phyloP scores from a whole-genome alignment of 768 basidiomycete species.

The Auricularia auricula-judae region DNA sequence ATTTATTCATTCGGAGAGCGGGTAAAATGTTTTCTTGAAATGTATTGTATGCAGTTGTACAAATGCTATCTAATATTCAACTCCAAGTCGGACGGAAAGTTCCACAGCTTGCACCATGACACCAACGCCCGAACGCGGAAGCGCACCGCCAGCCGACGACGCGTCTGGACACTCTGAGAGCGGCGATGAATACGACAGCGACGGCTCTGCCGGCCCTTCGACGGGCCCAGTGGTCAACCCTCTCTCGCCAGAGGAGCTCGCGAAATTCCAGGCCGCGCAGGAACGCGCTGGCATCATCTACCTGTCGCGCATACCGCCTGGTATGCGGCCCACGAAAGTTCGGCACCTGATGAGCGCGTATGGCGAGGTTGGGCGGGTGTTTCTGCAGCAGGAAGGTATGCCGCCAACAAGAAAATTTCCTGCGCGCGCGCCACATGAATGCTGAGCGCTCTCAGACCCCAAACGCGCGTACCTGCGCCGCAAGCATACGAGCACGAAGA shows the following conservation, averaged over 20 bases:
- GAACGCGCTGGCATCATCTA: conserved; percentile 81
- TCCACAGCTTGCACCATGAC: no score
- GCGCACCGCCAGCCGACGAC: no score
- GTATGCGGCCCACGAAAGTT: conserved; percentile 94
- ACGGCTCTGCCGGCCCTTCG: background rate
- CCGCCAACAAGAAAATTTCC: background rate
- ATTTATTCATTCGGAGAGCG: no score
- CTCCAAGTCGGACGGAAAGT: no score
- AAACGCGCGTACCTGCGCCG: conserved; percentile 77
- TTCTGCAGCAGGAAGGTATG: conserved; percentile 85
- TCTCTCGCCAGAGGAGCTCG: conserved; percentile 62
- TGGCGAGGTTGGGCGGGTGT: conserved; percentile 86
- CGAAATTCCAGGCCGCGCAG: conserved; percentile 61
- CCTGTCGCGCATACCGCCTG: conserved; percentile 92
- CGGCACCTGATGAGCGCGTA: conserved; percentile 84
- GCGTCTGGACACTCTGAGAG: no score
- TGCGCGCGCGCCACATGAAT: background rate
- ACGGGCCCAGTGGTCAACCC: conserved; percentile 32
- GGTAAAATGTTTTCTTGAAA: no score
- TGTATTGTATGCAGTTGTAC: no score
- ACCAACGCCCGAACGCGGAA: no score
- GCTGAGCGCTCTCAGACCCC: conserved; percentile 38
- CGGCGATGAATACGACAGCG: background rate
- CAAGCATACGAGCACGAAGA: conserved; percentile 75
- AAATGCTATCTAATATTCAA: no score